phyloP scores from a whole-genome alignment of 1,139 yeast species.

The Scheffersomyces parashehatae region DNA sequence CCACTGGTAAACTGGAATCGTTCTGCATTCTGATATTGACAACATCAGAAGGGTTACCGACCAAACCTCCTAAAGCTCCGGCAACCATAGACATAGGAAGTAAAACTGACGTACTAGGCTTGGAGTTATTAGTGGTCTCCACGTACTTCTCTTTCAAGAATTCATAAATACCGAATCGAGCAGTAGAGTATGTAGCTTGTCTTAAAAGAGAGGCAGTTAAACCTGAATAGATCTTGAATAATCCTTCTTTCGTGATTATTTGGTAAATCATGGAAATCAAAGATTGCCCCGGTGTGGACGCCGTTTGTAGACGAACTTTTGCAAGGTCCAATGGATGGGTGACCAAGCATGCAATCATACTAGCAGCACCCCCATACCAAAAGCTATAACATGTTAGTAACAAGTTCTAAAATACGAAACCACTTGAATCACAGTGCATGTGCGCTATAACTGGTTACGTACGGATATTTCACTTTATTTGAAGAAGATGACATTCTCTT shows the following conservation, averaged over 20 bases:
- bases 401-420: neutral
- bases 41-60: conserved; percentile 87
- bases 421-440: neutral
- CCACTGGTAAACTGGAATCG: conserved; percentile 68
- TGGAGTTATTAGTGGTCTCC: conserved; percentile 28
- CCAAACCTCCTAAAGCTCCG: conserved; percentile 81
- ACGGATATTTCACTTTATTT: neutral
- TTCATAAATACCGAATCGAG: conserved; percentile 84
- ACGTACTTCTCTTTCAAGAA: conserved; percentile 58
- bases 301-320: conserved; percentile 82
- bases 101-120: conserved; percentile 47
- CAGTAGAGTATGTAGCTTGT: conserved; percentile 86
- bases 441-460: neutral
- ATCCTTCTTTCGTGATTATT: conserved; percentile 65
- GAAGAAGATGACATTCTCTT: neutral
- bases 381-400: conserved; percentile 26
- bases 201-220: conserved; percentile 78
- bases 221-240: conserved; percentile 72
- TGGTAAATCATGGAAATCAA: conserved; percentile 60
- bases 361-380: conserved; percentile 63
- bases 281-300: conserved; percentile 60
- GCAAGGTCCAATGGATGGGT: conserved; percentile 81
- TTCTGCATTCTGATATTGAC: conserved; percentile 92
- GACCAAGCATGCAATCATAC: conserved; percentile 62
- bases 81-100: conserved; percentile 81